These are phyloP conservation scores for Arthrocladium fulminans DNA, from an alignment of 2,329 filamentous ascomycete genomes.

Conservation along the genomic window DNA sequence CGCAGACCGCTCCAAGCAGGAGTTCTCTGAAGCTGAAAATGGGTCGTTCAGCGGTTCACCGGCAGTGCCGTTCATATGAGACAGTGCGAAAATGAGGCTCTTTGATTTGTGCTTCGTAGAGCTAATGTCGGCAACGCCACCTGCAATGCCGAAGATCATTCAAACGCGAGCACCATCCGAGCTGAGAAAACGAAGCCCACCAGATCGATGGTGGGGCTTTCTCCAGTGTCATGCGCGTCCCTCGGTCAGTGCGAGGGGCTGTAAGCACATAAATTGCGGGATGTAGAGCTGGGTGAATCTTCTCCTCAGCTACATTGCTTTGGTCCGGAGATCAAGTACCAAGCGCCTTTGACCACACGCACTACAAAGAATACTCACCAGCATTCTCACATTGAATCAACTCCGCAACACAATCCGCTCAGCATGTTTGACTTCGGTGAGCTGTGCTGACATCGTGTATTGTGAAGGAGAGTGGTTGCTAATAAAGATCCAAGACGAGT, in stretches of 20 bases:
- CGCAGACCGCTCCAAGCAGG: not conserved
- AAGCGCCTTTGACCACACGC: too few relatives aligned
- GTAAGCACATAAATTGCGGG: not conserved
- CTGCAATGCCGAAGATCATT: not conserved
- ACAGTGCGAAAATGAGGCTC: not conserved
- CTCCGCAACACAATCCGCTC: not conserved
- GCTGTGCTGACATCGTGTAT: not conserved
- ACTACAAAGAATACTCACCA: not conserved
- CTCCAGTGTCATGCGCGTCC: not conserved
- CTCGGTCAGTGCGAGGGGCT: not conserved
- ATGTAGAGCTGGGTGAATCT: not conserved
- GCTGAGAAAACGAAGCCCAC: not conserved
- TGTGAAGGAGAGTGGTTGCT: not conserved
- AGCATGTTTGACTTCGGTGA: constrained; percentile 8
- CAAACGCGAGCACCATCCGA: not conserved
- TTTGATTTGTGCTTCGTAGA: not conserved
- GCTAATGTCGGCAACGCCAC: not conserved
- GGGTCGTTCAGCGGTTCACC: not conserved
- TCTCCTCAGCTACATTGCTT: too few relatives aligned
- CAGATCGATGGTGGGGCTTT: not conserved
- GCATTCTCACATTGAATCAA: not conserved
- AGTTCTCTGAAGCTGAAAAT: too few relatives aligned
- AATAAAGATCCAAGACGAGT: constrained; percentile 35
- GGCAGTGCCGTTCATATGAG: not conserved
- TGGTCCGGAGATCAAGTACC: too few relatives aligned